A percentile compares a stretch with the other conserved stretches of the same genome.
Evolutionary conservation across 768 basidiomycete species (phyloP).

Genomic region (Paxillus involutus): DNA sequence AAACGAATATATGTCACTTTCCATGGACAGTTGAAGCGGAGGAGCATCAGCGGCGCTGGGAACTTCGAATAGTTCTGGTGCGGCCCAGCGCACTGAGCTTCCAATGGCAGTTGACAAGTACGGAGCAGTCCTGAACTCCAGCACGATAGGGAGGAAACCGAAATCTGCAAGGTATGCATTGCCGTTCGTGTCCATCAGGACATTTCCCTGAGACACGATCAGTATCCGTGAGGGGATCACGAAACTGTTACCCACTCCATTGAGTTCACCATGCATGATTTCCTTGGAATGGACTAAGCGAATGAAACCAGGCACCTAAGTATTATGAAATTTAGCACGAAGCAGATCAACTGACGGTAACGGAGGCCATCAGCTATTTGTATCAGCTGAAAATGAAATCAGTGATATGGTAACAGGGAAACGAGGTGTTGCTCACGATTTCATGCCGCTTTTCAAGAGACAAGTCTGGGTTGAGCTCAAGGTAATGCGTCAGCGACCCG

Average conservation of each 20-base stretch:
- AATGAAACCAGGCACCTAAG: neutral
- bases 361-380: slow-evolving; percentile 16
- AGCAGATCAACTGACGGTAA: slow-evolving; percentile 10
- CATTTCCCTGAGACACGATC: slow-evolving; percentile 28
- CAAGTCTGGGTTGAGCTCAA: slow-evolving; percentile 15
- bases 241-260: slow-evolving; percentile 32
- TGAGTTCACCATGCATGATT: slow-evolving; percentile 47
- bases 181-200: slow-evolving; percentile 32
- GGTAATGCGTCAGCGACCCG: slow-evolving; percentile 25
- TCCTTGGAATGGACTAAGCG: slow-evolving; percentile 12
- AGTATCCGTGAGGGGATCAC: neutral
- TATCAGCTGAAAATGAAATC: neutral
- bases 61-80: slow-evolving; percentile 39
- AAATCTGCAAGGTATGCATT: slow-evolving; percentile 37
- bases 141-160: slow-evolving; percentile 32
- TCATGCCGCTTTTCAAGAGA: neutral
- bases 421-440: slow-evolving; percentile 13
- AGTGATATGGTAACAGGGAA: neutral
- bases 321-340: neutral
- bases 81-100: slow-evolving; percentile 50
- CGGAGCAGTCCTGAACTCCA: slow-evolving; percentile 18
- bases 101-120: slow-evolving; percentile 35
- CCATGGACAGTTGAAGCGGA: slow-evolving; percentile 6
- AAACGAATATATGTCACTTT: slow-evolving; percentile 46
- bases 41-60: slow-evolving; percentile 24